phyloP scores from a whole-genome alignment of 352 stramenopile species.

The Globisporangium recalcitrans region DNA sequence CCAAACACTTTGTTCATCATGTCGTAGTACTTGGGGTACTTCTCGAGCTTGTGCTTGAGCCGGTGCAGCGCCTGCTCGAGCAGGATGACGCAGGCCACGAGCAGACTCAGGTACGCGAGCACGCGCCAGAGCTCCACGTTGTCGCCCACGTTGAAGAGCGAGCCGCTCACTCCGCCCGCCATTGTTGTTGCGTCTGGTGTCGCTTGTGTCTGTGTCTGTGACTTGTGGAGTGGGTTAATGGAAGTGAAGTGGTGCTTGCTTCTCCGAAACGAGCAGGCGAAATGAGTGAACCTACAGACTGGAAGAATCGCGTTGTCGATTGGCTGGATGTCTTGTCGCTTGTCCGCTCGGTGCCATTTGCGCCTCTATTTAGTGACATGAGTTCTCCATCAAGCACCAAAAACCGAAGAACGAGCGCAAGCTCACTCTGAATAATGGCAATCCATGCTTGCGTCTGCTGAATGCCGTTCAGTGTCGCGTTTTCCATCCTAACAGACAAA shows the following conservation, averaged over 20 bases:
- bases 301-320: background rate
- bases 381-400: no score
- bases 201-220: background rate
- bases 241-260: background rate
- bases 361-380: background rate
- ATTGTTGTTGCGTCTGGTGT: background rate
- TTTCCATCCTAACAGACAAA: background rate
- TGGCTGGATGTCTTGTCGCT: background rate
- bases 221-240: background rate
- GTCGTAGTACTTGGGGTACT: conserved; percentile 59
- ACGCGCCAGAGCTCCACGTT: conserved; percentile 56
- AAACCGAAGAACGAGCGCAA: no score
- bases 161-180: conserved; percentile 16
- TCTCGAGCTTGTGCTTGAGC: conserved; percentile 43
- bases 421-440: background rate
- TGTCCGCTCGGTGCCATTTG: no score
- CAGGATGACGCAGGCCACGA: conserved; percentile 47
- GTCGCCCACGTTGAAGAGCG: conserved; percentile 50
- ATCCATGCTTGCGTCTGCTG: background rate
- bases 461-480: background rate
- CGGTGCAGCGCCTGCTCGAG: conserved; percentile 41
- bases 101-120: conserved; percentile 36
- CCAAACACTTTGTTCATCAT: conserved; percentile 61
- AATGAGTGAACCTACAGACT: background rate
- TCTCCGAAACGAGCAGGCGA: background rate